A percentile compares a stretch with the other conserved stretches of the same genome.
Conservation (phyloP, 768 basidiomycete species). For the Mycena pura region DNA sequence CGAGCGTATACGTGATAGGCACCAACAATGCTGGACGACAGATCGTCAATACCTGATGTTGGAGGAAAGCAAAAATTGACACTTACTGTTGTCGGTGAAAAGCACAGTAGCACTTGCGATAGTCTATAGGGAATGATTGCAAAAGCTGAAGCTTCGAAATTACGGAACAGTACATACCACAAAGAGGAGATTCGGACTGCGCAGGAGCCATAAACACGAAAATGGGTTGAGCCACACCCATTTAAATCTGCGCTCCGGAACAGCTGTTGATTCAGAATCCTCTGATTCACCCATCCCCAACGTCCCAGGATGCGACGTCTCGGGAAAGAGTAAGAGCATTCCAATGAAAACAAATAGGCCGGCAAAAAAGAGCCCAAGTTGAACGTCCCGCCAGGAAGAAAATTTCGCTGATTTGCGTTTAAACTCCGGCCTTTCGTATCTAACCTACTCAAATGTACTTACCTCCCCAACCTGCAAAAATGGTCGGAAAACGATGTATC, state of each 20-base stretch:
- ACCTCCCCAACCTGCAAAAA: too few species aligned
- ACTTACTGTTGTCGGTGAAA: slow-evolving; percentile 50
- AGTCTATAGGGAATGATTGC: not conserved
- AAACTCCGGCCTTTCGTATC: too few species aligned
- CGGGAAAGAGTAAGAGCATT: slow-evolving; percentile 60
- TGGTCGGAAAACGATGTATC: not conserved
- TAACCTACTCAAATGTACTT: too few species aligned
- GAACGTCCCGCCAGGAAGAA: slow-evolving; percentile 74
- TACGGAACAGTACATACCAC: slow-evolving; percentile 53
- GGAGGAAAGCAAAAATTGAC: slow-evolving; percentile 20
- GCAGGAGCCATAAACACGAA: slow-evolving; percentile 52
- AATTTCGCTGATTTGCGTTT: too few species aligned
- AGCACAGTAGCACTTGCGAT: too few species aligned
- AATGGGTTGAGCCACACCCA: slow-evolving; percentile 68
- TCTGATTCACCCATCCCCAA: too few species aligned
- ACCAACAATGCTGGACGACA: too few species aligned
- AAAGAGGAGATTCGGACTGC: slow-evolving; percentile 64
- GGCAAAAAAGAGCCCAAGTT: slow-evolving; percentile 49
- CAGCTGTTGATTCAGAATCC: too few species aligned
- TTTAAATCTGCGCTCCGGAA: too few species aligned
- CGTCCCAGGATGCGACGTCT: slow-evolving; percentile 68
- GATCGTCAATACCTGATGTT: slow-evolving; percentile 32
- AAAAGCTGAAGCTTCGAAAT: not conserved
- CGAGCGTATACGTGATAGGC: too few species aligned
- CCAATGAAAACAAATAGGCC: slow-evolving; percentile 47